phyloP scores from a whole-genome alignment of 306 rosid genomes.

The Acacia confusa region DNA sequence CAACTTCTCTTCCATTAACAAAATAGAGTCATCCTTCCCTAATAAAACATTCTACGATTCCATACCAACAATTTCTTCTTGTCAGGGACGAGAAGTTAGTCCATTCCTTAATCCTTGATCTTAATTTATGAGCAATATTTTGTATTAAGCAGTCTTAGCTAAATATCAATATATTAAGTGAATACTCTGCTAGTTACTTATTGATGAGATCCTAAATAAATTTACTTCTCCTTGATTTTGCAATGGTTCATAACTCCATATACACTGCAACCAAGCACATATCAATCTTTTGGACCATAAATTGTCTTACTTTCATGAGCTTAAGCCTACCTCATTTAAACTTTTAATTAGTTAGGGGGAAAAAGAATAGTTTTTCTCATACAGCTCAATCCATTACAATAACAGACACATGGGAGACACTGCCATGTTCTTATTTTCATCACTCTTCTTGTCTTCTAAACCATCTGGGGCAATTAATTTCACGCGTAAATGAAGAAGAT shows the following conservation, averaged over 20 bases:
- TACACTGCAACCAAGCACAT: neutral
- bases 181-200: neutral
- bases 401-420: neutral
- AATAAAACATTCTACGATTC: neutral
- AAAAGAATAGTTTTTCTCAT: neutral
- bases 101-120: neutral
- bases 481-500: conserved; percentile 19
- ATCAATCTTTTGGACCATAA: neutral
- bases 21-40: neutral
- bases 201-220: neutral
- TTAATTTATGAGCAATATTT: neutral
- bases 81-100: neutral
- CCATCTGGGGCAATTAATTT: conserved; percentile 11
- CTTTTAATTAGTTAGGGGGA: neutral
- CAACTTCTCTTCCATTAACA: neutral
- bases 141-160: neutral
- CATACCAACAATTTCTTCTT: neutral
- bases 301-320: neutral
- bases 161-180: neutral
- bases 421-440: neutral
- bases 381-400: neutral
- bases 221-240: neutral
- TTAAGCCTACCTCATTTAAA: neutral
- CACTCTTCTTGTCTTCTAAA: neutral
- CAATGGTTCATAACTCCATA: neutral